Conservation (phyloP, 2,329 filamentous ascomycete species). For the Cladosporium velox region DNA sequence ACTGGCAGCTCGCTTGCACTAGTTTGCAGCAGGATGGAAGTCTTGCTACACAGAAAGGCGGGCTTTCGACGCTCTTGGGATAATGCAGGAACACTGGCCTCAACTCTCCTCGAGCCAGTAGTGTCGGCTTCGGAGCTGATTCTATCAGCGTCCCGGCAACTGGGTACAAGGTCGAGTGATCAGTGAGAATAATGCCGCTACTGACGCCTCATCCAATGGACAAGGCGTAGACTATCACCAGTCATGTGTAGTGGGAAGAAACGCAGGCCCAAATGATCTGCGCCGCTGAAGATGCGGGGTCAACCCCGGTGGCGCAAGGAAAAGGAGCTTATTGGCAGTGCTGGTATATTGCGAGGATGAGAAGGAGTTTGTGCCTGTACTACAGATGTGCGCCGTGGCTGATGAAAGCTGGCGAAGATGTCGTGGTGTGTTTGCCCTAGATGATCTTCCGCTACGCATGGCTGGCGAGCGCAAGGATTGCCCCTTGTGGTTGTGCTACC, state of each 20-base stretch:
- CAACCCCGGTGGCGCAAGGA: neutral
- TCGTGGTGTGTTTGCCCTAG: neutral
- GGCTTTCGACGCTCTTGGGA: neutral
- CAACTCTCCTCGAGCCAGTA: neutral
- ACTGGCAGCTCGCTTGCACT: neutral
- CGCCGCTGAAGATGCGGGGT: slow-evolving; percentile 4
- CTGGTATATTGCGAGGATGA: neutral
- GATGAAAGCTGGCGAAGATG: neutral
- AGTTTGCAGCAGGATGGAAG: neutral
- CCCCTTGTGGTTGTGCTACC: neutral
- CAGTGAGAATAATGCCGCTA: neutral
- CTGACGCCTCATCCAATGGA: neutral
- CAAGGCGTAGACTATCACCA: neutral
- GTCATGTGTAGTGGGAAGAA: neutral
- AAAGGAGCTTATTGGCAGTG: neutral
- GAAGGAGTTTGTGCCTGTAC: neutral
- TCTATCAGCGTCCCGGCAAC: neutral
- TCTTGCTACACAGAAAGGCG: neutral
- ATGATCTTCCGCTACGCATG: neutral
- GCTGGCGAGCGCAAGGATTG: neutral
- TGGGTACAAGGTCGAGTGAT: neutral
- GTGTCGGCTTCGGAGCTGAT: neutral
- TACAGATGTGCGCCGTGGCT: slow-evolving; percentile 4
- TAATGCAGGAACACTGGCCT: neutral
- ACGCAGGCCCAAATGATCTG: neutral